Evolutionary conservation across 805 yeast species (phyloP), one percentile per base, ranked within the genome.

Genomic region (Metschnikowia hibisci): DNA sequence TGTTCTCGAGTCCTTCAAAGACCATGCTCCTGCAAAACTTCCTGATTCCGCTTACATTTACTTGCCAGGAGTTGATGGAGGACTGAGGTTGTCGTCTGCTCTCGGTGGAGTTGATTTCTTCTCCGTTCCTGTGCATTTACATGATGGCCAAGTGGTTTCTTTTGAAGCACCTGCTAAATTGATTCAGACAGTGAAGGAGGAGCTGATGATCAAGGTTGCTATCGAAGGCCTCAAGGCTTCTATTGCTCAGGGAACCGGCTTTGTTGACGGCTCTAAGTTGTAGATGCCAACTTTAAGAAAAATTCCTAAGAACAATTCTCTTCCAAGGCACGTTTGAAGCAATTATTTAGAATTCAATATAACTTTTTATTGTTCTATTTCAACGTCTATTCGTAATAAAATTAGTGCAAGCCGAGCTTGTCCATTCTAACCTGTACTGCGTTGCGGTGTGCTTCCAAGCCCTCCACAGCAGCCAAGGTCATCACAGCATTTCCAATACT

Each of bases 401-500:
- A 27, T 25, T 57, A 66, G 41, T 76, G 55, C 46, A 79, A 71
- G 4, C 89, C 89, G 33, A 87, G 69, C 60, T 86, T 84, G 53
- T 82, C 87, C 87, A 93, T 82, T 72, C 99, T 82, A 32, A 93
- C 83, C 66, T 89, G 89, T 39, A 93, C 96, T 6, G 99, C 98
- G 59, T 89, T 87, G 66, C 97, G 81, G 73, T 93, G 99, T 9
- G 90, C 99, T 64, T 91, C 97, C 47, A 93, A 76, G 3, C 99
- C 99, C 69, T 93, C 99, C 31, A 90, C 93, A 40, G 81, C 90
- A 18, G 99, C 99, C 48, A 93, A 78, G 30, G 87, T 81, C 91
- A 91, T 91, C 14, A 93, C 97, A 4, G 98, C 97, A 52, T 80
- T 81, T n/a, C 99, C 99, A 51, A 93, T 91, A 55, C 81, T 81